Evolutionary conservation across 2,329 filamentous ascomycete species (phyloP).

Genomic region (Calonectria naviculata): DNA sequence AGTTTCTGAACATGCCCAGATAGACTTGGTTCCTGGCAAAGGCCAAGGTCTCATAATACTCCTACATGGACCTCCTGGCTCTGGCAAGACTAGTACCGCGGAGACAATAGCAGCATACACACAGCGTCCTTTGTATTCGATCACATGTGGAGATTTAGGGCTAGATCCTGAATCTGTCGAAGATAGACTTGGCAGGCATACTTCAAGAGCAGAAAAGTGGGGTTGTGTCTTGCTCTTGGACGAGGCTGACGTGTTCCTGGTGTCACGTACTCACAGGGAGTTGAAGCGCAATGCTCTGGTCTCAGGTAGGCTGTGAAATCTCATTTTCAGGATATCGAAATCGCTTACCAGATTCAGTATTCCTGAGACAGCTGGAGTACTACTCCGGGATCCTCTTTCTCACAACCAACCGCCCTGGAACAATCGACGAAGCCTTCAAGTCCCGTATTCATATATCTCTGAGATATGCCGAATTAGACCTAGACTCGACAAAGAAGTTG

Average conservation of each 20-base stretch:
- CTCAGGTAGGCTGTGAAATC: neutral
- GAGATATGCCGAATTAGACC: neutral
- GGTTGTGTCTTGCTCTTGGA: slow-evolving; percentile 9
- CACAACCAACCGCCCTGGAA: slow-evolving; percentile 12
- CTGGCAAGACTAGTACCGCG: neutral
- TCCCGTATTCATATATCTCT: slow-evolving; percentile 10
- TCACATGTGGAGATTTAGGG: slow-evolving; percentile 2
- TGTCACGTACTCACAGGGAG: neutral
- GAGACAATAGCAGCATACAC: neutral
- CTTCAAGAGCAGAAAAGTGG: neutral
- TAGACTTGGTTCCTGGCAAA: neutral
- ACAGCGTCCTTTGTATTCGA: neutral
- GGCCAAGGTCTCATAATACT: slow-evolving; percentile 1
- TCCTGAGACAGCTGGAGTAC: slow-evolving; percentile 9
- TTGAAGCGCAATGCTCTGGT: slow-evolving; percentile 7
- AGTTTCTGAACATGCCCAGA: neutral
- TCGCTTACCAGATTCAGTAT: neutral
- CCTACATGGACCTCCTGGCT: neutral
- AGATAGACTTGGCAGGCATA: neutral
- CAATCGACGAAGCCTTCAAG: slow-evolving; percentile 14
- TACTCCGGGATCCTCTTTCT: slow-evolving; percentile 9
- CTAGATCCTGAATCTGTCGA: neutral
- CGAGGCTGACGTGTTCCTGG: slow-evolving; percentile 15
- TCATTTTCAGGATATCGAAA: neutral
- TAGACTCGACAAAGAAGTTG: neutral